Evolutionary conservation across 371 early-diverging fungal genomes (phyloP).

Genomic region (Mucor mucedo): DNA sequence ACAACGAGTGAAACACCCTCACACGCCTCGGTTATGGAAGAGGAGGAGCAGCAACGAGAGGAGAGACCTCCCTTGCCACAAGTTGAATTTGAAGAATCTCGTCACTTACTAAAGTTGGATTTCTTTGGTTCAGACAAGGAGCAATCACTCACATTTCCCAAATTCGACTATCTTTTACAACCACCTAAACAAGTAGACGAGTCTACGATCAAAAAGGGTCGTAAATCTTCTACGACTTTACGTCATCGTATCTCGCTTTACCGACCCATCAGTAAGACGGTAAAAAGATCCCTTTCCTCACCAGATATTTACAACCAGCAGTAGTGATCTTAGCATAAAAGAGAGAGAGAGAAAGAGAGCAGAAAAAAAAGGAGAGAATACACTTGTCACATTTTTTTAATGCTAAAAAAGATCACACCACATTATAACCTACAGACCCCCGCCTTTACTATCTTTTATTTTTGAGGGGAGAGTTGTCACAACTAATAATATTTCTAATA

Average conservation of each 20-base stretch:
- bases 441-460: no score
- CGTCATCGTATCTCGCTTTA: slow-evolving; percentile 16
- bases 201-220: neutral
- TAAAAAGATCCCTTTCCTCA: slow-evolving; percentile 17
- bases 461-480: no score
- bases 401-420: no score
- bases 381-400: no score
- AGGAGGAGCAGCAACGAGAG: neutral
- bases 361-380: no score
- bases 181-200: neutral
- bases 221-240: slow-evolving; percentile 11
- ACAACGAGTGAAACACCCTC: neutral
- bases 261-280: slow-evolving; percentile 10
- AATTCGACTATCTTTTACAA: slow-evolving; percentile 15
- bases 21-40: neutral
- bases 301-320: slow-evolving; percentile 12
- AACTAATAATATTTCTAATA: no score
- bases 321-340: neutral
- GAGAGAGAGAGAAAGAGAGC: no score
- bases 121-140: slow-evolving; percentile 9
- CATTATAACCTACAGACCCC: no score
- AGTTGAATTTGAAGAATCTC: slow-evolving; percentile 21
- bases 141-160: slow-evolving; percentile 1
- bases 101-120: slow-evolving; percentile 10
- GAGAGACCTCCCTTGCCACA: neutral